Evolutionary conservation across 805 yeast species (phyloP).

Genomic region (Metschnikowia hibisci): DNA sequence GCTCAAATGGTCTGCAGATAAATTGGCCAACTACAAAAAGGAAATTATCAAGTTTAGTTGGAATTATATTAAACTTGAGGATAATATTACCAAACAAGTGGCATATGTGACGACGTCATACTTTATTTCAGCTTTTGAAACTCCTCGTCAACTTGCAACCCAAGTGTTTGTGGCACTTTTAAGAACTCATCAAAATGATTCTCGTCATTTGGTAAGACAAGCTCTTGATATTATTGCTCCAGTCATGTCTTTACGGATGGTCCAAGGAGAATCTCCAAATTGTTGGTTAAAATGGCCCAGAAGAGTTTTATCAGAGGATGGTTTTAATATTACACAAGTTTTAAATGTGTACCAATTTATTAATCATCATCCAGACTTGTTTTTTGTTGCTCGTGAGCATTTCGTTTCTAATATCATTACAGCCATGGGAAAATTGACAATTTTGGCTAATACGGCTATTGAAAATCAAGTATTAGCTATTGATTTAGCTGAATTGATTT

Average conservation of each 20-base stretch:
- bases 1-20: conserved; percentile 61
- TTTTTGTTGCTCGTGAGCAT: conserved; percentile 82
- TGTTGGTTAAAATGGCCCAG: conserved; percentile 95
- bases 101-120: conserved; percentile 86
- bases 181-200: conserved; percentile 80
- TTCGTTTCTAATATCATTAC: conserved; percentile 85
- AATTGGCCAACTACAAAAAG: conserved; percentile 60
- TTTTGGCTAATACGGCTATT: conserved; percentile 67
- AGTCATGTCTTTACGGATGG: conserved; percentile 66
- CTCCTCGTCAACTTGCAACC: conserved; percentile 82
- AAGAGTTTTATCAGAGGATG: conserved; percentile 85
- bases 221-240: conserved; percentile 89
- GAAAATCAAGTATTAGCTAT: conserved; percentile 85
- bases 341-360: conserved; percentile 84
- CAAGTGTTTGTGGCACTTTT: conserved; percentile 89
- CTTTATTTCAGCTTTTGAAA: conserved; percentile 83
- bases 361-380: conserved; percentile 78
- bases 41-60: conserved; percentile 92
- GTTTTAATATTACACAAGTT: conserved; percentile 81
- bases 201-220: conserved; percentile 76
- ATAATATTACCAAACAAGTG: conserved; percentile 81
- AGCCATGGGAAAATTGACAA: conserved; percentile 87
- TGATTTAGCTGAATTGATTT: conserved; percentile 80
- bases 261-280: conserved; percentile 48
- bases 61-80: conserved; percentile 89